A percentile compares a stretch with the other conserved stretches of the same genome.
These are phyloP conservation scores for Candida pseudoviswanathii DNA, from an alignment of 1,139 yeast genomes.

Conservation along the genomic window DNA sequence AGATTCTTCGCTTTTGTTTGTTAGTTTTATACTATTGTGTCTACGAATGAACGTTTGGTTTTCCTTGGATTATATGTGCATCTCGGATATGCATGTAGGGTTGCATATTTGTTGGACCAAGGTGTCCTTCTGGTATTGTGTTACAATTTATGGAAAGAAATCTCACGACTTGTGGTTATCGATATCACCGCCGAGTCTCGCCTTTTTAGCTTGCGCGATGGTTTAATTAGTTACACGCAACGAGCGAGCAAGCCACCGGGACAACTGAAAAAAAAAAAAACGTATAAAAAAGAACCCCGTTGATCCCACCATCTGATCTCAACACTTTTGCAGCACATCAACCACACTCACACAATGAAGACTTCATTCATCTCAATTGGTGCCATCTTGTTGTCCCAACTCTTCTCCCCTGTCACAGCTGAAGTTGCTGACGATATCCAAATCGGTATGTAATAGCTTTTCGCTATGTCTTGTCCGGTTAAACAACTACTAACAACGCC, in stretches of 20 bases:
- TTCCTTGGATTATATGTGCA: no score
- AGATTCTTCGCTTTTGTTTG: not conserved
- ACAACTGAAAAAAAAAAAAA: not conserved
- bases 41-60: no score
- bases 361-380: conserved; percentile 11
- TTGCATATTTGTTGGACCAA: no score
- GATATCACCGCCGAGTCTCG: not conserved
- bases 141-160: no score
- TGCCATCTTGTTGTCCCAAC: conserved; percentile 11
- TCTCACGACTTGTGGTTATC: not conserved
- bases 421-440: conserved; percentile 21
- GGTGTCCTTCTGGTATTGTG: no score
- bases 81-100: no score
- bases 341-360: conserved; percentile 11
- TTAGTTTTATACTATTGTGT: no score
- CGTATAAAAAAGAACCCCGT: not conserved
- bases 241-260: not conserved
- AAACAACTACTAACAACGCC: no score
- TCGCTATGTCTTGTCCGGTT: no score
- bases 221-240: no score
- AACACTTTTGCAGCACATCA: conserved; percentile 1
- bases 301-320: not conserved
- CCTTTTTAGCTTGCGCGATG: no score
- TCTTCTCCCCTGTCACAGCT: conserved; percentile 13
- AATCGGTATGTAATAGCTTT: conserved; percentile 35